A percentile compares a stretch with the other conserved stretches of the same genome.
Conservation (phyloP, 1,284 basidiomycete species). For the Meripilus lineatus region DNA sequence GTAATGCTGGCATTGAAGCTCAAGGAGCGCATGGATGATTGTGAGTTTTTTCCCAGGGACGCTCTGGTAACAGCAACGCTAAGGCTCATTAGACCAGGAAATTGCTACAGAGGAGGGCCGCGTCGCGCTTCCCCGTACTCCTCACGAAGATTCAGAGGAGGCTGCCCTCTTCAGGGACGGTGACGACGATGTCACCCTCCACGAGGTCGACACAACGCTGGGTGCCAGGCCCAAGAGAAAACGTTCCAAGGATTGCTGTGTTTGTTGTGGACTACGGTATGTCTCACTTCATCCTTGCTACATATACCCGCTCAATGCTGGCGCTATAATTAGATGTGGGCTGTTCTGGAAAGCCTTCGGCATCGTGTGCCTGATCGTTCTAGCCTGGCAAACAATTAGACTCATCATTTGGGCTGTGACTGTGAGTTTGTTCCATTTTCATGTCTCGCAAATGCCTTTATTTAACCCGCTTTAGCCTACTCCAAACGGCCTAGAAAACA, state of each 20-base stretch:
- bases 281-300: slow-evolving; percentile 11
- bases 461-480: slow-evolving; percentile 32
- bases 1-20: slow-evolving; percentile 46
- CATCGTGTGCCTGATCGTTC: slow-evolving; percentile 38
- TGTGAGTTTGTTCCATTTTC: slow-evolving; percentile 26
- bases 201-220: slow-evolving; percentile 35
- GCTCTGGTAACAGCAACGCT: neutral
- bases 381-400: slow-evolving; percentile 40
- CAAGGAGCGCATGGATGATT: slow-evolving; percentile 44
- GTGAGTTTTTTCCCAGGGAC: slow-evolving; percentile 27
- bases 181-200: slow-evolving; percentile 6
- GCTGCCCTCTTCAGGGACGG: slow-evolving; percentile 13
- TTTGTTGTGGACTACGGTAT: slow-evolving; percentile 52
- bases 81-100: slow-evolving; percentile 33
- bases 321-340: slow-evolving; percentile 34
- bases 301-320: neutral
- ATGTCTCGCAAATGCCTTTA: neutral
- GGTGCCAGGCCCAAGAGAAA: slow-evolving; percentile 25
- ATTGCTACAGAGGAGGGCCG: slow-evolving; percentile 34
- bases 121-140: slow-evolving; percentile 32
- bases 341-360: slow-evolving; percentile 54
- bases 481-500: slow-evolving; percentile 45
- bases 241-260: slow-evolving; percentile 38
- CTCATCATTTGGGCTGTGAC: slow-evolving; percentile 43
- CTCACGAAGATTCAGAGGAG: slow-evolving; percentile 20